Base-by-base conservation (phyloP, 1,139 yeast species). In the Yamadazyma dushanensis region DNA sequence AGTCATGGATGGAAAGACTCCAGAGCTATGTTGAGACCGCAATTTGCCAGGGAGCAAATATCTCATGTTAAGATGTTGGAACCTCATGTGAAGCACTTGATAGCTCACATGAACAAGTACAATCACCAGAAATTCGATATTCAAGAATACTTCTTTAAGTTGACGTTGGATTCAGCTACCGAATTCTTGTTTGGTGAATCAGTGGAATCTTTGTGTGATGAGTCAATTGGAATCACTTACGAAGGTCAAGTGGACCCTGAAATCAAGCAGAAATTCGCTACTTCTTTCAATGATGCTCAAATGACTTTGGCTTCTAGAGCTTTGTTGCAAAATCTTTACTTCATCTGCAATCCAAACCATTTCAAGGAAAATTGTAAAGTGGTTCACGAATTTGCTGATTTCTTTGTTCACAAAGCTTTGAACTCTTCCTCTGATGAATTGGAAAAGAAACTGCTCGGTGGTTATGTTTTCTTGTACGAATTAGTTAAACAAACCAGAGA, bases 1-100 rank as follows among this genome's bases (percentile, higher is more conserved):
- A 76, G 78, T n/a, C 66, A 59, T 23, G 76, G 73, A 2, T 76
- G 82, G 82, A 70, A 73, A 47, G 78, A 75, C 50, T 67, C 79
- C 11, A 57, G 82, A 32, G 70, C 77, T 10, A 57, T 76, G 71
- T 64, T 77, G 46, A 62, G 81, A 38, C 82, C 83, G 1, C 80
- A 75, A 51, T 77, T 77, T 53, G 63, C 74, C 17, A 60, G 77
- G 37, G 79, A 74, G 44, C 78, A 74, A 49, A 67, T 76, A 22
- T 64, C 73, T 9, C 78, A 73, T 42, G 65, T 76, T 27, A 59
- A 61, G 36, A 39, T 63, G 11, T 60, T 76, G 45, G 78, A 73
- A 46, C 64, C 63, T 7, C 79, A 74, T 43, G 45, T 72, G 5
- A 68, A 67, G 45, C 50, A 49, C 8, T 54, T 74, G 32, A 54